Conservation (phyloP, 306 rosid genomes). For the Trifolium repens region DNA sequence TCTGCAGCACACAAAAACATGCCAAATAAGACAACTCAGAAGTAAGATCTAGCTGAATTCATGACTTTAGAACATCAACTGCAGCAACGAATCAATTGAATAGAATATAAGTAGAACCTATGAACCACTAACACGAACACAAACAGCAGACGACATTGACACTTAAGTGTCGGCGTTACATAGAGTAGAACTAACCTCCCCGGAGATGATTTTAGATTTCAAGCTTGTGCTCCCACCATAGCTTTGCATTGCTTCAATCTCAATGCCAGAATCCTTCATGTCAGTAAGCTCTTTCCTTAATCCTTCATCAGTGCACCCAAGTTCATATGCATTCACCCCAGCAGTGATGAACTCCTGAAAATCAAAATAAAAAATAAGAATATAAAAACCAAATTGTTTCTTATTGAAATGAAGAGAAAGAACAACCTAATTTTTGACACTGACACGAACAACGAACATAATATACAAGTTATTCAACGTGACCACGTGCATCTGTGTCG, state of each 20-base stretch:
- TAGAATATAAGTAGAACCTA: constrained; percentile 17
- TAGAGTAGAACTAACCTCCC: constrained; percentile 57
- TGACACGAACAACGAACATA: too few species aligned
- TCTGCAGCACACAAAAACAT: constrained; percentile 52
- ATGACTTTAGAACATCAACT: not conserved
- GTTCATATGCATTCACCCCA: constrained; percentile 97
- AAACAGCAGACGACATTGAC: too few species aligned
- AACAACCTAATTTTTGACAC: too few species aligned
- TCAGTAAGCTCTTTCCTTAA: constrained; percentile 82
- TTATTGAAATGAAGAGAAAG: not conserved
- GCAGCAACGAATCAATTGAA: not conserved
- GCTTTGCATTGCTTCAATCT: constrained; percentile 81
- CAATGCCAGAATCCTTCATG: constrained; percentile 73
- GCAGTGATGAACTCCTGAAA: constrained; percentile 91
- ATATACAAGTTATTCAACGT: too few species aligned
- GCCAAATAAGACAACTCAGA: constrained; percentile 4
- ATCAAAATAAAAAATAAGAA: not conserved
- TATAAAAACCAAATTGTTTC: not conserved
- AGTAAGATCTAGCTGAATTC: not conserved
- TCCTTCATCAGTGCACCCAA: constrained; percentile 97
- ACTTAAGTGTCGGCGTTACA: not conserved
- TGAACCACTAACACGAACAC: not conserved
- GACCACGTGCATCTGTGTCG: too few species aligned
- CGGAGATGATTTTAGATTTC: constrained; percentile 78
- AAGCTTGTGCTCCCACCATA: constrained; percentile 86